phyloP scores from a whole-genome alignment of 23 red algal genomes.

The Gracilariopsis chorda region DNA sequence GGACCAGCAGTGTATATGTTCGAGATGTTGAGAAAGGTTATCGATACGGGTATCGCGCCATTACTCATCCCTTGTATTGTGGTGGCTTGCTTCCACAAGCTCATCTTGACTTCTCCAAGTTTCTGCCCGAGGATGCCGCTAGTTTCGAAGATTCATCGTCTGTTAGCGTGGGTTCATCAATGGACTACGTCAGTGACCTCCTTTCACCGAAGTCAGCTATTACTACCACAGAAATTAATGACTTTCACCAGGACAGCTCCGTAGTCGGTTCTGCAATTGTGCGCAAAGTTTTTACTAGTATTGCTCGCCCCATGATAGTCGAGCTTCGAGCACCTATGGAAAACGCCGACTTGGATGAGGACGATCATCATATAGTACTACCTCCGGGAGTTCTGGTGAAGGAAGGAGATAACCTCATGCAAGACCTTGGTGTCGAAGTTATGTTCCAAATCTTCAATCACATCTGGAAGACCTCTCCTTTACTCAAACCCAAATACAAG shows the following conservation, averaged over 20 bases:
- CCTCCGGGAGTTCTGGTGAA: conserved; percentile 58
- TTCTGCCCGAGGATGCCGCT: neutral
- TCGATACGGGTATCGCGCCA: conserved; percentile 62
- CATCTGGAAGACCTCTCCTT: conserved; percentile 53
- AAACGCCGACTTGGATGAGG: conserved; percentile 43
- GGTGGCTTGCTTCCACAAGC: neutral
- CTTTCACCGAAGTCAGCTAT: neutral
- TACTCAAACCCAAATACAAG: conserved; percentile 16
- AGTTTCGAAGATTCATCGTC: neutral
- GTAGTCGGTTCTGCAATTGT: conserved; percentile 57
- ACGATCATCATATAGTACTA: conserved; percentile 28
- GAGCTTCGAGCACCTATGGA: conserved; percentile 47
- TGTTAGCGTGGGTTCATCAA: conserved; percentile 12
- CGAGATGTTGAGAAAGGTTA: conserved; percentile 44
- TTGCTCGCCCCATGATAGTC: conserved; percentile 82
- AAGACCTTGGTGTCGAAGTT: conserved; percentile 69
- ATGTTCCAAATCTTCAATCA: conserved; percentile 79
- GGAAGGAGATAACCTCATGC: conserved; percentile 76
- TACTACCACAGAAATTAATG: conserved; percentile 37
- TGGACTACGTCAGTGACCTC: neutral
- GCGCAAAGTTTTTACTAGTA: conserved; percentile 71
- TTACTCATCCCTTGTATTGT: conserved; percentile 70
- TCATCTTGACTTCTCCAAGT: neutral
- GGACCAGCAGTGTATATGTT: conserved; percentile 50
- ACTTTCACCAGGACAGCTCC: conserved; percentile 21